Evolutionary conservation across 1,284 basidiomycete genomes (phyloP).

Genomic region (Mycena citricolor): DNA sequence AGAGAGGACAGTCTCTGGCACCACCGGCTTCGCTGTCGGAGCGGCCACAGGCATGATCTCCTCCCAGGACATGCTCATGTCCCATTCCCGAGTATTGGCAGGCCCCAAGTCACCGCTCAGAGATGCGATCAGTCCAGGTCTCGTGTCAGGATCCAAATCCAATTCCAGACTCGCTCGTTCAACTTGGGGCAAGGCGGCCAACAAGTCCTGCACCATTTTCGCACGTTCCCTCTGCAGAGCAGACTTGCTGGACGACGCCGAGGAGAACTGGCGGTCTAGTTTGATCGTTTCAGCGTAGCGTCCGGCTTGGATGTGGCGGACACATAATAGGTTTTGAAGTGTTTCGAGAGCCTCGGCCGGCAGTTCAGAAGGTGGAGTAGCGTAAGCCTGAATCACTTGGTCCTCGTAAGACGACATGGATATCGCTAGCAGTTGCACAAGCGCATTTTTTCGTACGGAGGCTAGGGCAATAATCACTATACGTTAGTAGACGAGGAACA

Average conservation of each 20-base stretch:
- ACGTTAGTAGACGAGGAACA: slow-evolving; percentile 1
- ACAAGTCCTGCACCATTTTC: slow-evolving; percentile 69
- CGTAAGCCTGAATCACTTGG: slow-evolving; percentile 52
- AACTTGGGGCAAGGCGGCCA: slow-evolving; percentile 56
- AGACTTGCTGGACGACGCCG: slow-evolving; percentile 32
- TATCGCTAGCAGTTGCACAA: slow-evolving; percentile 60
- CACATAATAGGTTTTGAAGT: slow-evolving; percentile 79
- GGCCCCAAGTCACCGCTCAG: too few species aligned
- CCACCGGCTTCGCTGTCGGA: not conserved
- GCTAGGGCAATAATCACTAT: slow-evolving; percentile 12
- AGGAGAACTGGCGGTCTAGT: slow-evolving; percentile 65
- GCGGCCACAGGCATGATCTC: slow-evolving; percentile 30
- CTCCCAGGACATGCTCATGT: slow-evolving; percentile 55
- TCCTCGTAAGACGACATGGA: slow-evolving; percentile 68
- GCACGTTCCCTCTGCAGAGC: slow-evolving; percentile 42
- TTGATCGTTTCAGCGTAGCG: slow-evolving; percentile 72
- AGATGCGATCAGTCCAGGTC: slow-evolving; percentile 20
- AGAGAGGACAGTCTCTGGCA: not conserved
- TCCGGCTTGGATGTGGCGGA: slow-evolving; percentile 76
- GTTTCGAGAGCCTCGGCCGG: slow-evolving; percentile 51
- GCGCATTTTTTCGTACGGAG: slow-evolving; percentile 41
- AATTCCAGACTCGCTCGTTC: slow-evolving; percentile 56
- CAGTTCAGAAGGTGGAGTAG: slow-evolving; percentile 53
- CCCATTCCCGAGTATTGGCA: slow-evolving; percentile 28
- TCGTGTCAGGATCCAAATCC: slow-evolving; percentile 38